phyloP scores from a whole-genome alignment of 192 early-diverging fungal genomes.

The Lobosporangium transversale region DNA sequence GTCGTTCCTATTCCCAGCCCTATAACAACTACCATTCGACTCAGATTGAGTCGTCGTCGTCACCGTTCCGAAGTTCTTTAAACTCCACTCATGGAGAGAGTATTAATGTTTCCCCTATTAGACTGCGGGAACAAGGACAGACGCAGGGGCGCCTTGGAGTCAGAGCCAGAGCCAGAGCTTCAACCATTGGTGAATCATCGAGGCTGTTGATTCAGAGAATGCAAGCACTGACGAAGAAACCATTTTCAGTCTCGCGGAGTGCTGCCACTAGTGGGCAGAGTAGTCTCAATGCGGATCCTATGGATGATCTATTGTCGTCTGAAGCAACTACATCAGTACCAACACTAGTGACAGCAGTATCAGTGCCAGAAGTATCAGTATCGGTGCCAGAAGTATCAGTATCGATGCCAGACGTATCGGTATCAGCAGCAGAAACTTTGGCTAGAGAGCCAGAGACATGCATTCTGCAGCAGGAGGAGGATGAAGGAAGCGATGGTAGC shows the following conservation, averaged over 20 bases:
- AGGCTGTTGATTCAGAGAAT: constrained; percentile 29
- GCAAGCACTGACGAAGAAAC: constrained; percentile 22
- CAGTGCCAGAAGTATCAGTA: background rate
- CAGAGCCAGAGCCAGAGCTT: constrained; percentile 13
- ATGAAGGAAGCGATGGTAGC: too few species aligned
- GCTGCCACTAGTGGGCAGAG: background rate
- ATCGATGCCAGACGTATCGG: too few species aligned
- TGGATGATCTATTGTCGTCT: background rate
- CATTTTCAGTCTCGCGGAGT: background rate
- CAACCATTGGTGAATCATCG: constrained; percentile 37
- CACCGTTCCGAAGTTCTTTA: too few species aligned
- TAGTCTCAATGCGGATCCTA: background rate
- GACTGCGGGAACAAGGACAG: background rate
- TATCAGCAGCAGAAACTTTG: too few species aligned
- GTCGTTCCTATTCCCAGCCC: constrained; percentile 9
- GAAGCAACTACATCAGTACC: background rate
- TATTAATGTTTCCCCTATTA: too few species aligned
- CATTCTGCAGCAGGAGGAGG: too few species aligned
- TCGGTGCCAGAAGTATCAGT: too few species aligned
- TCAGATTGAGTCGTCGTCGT: background rate
- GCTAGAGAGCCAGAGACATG: too few species aligned
- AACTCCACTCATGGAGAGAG: too few species aligned
- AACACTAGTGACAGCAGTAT: too few species aligned
- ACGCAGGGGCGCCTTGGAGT: background rate
- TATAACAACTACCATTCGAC: background rate